Conservation (phyloP, 805 yeast species). For the Brettanomyces custersianus region DNA sequence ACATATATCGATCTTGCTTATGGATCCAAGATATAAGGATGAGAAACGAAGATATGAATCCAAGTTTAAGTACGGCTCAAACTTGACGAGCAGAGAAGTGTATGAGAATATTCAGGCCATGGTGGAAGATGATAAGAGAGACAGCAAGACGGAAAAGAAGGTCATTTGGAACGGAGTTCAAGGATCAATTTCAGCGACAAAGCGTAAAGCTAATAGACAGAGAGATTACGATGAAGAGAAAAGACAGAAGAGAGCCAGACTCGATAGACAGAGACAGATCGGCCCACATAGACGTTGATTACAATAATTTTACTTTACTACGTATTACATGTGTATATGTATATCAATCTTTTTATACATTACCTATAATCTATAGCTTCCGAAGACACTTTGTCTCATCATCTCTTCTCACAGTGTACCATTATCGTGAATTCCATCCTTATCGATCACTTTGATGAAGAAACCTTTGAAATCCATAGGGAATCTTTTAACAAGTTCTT, state of each 20-base stretch:
- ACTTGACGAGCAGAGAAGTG: slow-evolving; percentile 36
- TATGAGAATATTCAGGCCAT: slow-evolving; percentile 48
- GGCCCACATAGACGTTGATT: slow-evolving; percentile 3
- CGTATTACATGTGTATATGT: too few species aligned
- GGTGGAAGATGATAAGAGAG: slow-evolving; percentile 9
- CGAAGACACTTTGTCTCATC: not conserved
- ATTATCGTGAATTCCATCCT: slow-evolving; percentile 22
- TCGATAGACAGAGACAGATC: not conserved
- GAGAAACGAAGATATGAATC: slow-evolving; percentile 55
- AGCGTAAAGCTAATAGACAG: slow-evolving; percentile 10
- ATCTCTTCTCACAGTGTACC: too few species aligned
- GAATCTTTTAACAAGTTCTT: slow-evolving; percentile 75
- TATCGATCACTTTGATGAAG: slow-evolving; percentile 25
- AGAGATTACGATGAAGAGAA: slow-evolving; percentile 18
- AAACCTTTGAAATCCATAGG: slow-evolving; percentile 91
- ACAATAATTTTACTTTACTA: too few species aligned
- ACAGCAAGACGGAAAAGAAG: slow-evolving; percentile 18
- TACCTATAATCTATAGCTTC: not conserved
- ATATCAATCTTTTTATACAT: not conserved
- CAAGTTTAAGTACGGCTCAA: slow-evolving; percentile 35
- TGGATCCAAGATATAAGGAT: slow-evolving; percentile 72
- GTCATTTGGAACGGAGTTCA: slow-evolving; percentile 27
- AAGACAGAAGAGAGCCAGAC: slow-evolving; percentile 10
- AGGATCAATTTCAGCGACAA: slow-evolving; percentile 18
- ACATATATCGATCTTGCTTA: slow-evolving; percentile 58